Base-by-base conservation (phyloP, 495 filamentous ascomycete species). In the Hyaloscypha finlandica region DNA sequence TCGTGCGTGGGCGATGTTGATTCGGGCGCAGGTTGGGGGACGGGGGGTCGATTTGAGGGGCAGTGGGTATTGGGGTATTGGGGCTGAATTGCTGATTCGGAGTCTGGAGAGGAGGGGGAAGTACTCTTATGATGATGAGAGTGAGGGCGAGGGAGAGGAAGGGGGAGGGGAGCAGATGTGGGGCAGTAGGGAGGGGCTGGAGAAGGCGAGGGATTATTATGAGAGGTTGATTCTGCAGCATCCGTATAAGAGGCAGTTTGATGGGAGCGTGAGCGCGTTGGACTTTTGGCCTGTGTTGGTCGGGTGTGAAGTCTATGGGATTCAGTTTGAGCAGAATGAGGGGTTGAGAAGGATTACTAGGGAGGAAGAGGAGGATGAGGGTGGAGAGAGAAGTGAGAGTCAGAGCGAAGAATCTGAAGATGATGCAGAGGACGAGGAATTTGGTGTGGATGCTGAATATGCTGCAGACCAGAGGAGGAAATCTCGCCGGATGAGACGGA, bases 261-360 rank as follows among this genome's bases (percentile, higher is more conserved):
- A 83, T 3, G 69, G 76, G 63, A 74, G 73, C 29, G 73, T 81
- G 53, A 85, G 80, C 68, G 76, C 88, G 31, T 63, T 84, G 56
- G 80, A 85, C 32, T 89, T 91, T 69, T 89, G 89, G 68, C 85
- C 86, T 6, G 85, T 84, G n/a, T 85, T 91, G 85, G 85, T 90
- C 54, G 82, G 82, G 5, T 76, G 89, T 19, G 90, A 89, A 86
- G 80, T 91, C 30, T 89, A 86, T 69, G 80, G 85, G 20, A 74
- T 85, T 2, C 81, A 88, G 63, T 77, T 82, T 60, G 77, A 83
- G 66, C 81, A 79, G 68, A 81, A 77, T 48, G 64, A 57, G 11
- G 64, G 61, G 29, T 64, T 71, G 12, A 39, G 59, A 19, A 71
- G 61, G 31, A 16, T 74, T 8, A 19, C 52, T 14, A 58, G 12